These are phyloP conservation scores for Arachis hypogaea DNA, from an alignment of 306 rosid species.

Conservation along the genomic window DNA sequence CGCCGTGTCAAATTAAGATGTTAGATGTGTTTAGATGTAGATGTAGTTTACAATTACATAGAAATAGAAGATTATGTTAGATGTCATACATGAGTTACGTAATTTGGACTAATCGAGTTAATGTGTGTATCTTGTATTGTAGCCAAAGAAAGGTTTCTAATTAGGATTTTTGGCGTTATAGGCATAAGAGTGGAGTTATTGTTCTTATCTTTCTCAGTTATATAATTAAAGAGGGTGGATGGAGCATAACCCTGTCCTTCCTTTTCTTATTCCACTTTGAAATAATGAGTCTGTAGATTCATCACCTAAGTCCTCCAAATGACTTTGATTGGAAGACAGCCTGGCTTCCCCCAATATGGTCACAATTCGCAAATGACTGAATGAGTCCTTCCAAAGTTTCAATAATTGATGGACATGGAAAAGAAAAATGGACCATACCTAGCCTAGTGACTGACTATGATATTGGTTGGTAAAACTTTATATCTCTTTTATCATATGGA, in stretches of 20 bases:
- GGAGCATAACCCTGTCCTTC: background rate
- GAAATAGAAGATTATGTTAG: background rate
- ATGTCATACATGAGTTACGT: constrained; percentile 12
- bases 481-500: too few relatives aligned
- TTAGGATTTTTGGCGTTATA: background rate
- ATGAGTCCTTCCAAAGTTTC: constrained; percentile 39
- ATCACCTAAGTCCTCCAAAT: background rate
- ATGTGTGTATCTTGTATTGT: background rate
- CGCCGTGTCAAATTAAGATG: background rate
- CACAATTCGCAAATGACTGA: constrained; percentile 37
- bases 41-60: background rate
- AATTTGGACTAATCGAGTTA: background rate
- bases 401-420: constrained; percentile 37
- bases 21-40: background rate
- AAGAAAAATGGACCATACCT: background rate
- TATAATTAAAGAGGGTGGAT: background rate
- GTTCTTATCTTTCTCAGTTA: constrained; percentile 1
- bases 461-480: too few relatives aligned
- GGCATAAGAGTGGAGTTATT: background rate
- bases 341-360: constrained; percentile 48
- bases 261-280: background rate
- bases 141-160: constrained; percentile 9
- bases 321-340: constrained; percentile 49
- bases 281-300: constrained; percentile 11
- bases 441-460: too few relatives aligned